phyloP scores from a whole-genome alignment of 2,329 filamentous ascomycete species.

The Cercospora sp. region DNA sequence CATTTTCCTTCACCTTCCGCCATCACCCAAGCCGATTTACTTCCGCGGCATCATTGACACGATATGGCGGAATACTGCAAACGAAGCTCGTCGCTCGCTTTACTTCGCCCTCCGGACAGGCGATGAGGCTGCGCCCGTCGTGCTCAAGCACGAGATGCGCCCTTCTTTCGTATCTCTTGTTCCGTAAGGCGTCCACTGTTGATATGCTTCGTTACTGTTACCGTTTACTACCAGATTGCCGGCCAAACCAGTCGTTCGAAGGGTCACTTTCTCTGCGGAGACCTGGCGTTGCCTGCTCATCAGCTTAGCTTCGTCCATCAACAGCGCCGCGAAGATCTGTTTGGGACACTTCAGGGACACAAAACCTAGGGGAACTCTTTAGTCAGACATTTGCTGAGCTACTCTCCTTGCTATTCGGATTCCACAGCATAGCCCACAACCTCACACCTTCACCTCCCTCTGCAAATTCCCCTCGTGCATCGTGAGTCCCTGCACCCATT shows the following conservation, averaged over 20 bases:
- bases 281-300: neutral
- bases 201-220: neutral
- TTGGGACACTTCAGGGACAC: neutral
- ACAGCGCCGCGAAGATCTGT: neutral
- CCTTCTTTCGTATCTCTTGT: neutral
- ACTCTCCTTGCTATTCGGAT: slow-evolving; percentile 15
- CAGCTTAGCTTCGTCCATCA: neutral
- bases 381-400: neutral
- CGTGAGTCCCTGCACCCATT: slow-evolving; percentile 28
- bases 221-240: neutral
- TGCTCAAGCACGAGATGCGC: neutral
- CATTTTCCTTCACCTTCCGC: neutral
- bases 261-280: neutral
- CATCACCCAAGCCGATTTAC: neutral
- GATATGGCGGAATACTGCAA: neutral
- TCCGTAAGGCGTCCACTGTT: neutral
- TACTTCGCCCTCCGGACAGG: neutral
- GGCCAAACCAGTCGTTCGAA: neutral
- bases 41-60: neutral
- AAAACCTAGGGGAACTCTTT: neutral
- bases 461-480: slow-evolving; percentile 20
- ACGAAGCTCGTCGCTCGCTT: neutral
- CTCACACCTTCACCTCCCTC: slow-evolving; percentile 29
- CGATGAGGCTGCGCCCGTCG: neutral
- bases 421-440: slow-evolving; percentile 33